A percentile compares a stretch with the other conserved stretches of the same genome.
Evolutionary conservation across 164 flowering plant genomes (phyloP).

Genomic region (Chimonanthus praecox): DNA sequence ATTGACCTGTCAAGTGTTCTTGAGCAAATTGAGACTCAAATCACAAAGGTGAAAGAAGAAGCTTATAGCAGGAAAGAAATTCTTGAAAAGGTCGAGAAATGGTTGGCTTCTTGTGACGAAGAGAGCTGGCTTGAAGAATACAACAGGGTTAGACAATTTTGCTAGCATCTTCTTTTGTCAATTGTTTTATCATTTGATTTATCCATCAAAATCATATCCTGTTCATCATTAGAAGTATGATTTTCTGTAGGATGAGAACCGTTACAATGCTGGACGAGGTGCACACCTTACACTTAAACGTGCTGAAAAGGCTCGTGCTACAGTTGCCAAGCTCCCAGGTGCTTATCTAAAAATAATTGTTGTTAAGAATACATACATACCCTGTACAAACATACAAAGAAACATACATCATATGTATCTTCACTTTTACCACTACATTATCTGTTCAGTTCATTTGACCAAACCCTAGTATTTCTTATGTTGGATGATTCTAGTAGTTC

Average conservation of each 20-base stretch:
- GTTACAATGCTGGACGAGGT: slow-evolving; percentile 78
- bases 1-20: slow-evolving; percentile 38
- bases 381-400: no score
- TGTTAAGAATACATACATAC: neutral
- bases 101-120: slow-evolving; percentile 75
- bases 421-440: no score
- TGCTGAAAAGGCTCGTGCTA: slow-evolving; percentile 74
- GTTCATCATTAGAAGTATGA: slow-evolving; percentile 3
- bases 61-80: slow-evolving; percentile 73
- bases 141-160: slow-evolving; percentile 41
- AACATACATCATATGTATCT: no score
- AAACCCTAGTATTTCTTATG: no score
- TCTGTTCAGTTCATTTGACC: no score
- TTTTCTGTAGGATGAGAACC: slow-evolving; percentile 57
- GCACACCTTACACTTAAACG: slow-evolving; percentile 67
- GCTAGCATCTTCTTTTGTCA: neutral
- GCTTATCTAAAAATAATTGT: slow-evolving; percentile 5
- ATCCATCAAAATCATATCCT: neutral
- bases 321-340: slow-evolving; percentile 68
- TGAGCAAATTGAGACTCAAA: slow-evolving; percentile 57
- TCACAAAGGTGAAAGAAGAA: slow-evolving; percentile 60
- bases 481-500: no score
- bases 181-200: neutral
- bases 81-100: slow-evolving; percentile 78
- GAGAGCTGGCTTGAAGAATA: slow-evolving; percentile 91